Conservation (phyloP, 2,329 filamentous ascomycete genomes). For the Penicillium sp. region DNA sequence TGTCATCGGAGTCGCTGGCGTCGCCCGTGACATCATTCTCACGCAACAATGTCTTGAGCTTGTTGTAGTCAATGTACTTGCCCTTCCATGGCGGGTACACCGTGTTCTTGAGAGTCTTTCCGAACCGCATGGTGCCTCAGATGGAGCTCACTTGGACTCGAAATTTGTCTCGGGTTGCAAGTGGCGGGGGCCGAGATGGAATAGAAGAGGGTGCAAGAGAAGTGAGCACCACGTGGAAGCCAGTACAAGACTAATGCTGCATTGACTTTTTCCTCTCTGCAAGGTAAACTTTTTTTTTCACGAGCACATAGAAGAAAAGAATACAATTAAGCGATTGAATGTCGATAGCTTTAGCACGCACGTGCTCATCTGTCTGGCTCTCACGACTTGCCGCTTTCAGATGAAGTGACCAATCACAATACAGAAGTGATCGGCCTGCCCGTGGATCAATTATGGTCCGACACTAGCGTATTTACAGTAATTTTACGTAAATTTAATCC, state of each 20-base stretch:
- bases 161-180: background rate
- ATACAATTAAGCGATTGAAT: background rate
- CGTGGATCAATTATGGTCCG: background rate
- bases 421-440: background rate
- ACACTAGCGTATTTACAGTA: background rate
- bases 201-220: background rate
- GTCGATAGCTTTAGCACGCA: conserved; percentile 4
- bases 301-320: background rate
- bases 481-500: background rate
- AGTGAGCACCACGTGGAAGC: background rate
- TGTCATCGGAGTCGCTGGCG: conserved; percentile 55
- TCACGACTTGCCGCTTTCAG: background rate
- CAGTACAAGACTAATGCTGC: background rate
- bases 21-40: conserved; percentile 63
- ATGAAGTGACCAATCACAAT: conserved; percentile 7
- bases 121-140: conserved; percentile 77
- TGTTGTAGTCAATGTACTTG: conserved; percentile 93
- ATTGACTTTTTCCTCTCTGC: background rate
- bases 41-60: conserved; percentile 84
- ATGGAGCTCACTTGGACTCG: background rate
- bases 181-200: background rate
- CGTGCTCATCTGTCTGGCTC: conserved; percentile 12
- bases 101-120: conserved; percentile 77
- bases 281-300: background rate
- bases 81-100: conserved; percentile 86